Evolutionary conservation across 371 early-diverging fungal species (phyloP).

Genomic region (Lichtheimia hyalospora): DNA sequence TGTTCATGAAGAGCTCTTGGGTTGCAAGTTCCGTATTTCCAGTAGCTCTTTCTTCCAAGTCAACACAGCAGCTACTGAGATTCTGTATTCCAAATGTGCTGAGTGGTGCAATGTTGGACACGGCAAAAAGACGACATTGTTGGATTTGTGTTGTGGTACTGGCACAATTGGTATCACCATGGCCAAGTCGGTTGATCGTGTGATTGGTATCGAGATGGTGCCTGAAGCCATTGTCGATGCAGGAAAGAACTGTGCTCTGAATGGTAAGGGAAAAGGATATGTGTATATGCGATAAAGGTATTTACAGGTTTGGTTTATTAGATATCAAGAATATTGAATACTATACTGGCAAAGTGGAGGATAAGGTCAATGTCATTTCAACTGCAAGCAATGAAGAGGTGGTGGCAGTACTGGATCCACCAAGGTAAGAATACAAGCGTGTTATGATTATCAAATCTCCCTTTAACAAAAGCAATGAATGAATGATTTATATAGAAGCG

Average conservation of each 20-base stretch:
- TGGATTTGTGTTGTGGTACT: conserved; percentile 90
- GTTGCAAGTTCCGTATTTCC: conserved; percentile 69
- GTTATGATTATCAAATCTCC: no score
- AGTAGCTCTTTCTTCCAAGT: conserved; percentile 82
- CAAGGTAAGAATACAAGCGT: conserved; percentile 47
- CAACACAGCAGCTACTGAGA: conserved; percentile 75
- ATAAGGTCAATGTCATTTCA: conserved; percentile 51
- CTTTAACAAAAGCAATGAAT: neutral
- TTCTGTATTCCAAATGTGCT: conserved; percentile 57
- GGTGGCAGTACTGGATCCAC: conserved; percentile 80
- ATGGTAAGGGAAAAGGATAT: conserved; percentile 44
- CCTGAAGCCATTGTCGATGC: conserved; percentile 79
- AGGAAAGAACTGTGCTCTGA: conserved; percentile 62
- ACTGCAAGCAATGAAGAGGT: conserved; percentile 34
- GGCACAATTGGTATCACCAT: conserved; percentile 87
- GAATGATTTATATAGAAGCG: conserved; percentile 33
- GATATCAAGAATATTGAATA: conserved; percentile 58
- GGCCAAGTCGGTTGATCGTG: conserved; percentile 65
- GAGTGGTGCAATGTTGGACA: conserved; percentile 43
- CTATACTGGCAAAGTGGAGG: conserved; percentile 66
- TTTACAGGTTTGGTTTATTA: conserved; percentile 5
- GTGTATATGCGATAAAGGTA: neutral
- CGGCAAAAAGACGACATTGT: conserved; percentile 44
- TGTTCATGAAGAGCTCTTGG: conserved; percentile 69
- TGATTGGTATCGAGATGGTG: conserved; percentile 80